Evolutionary conservation across 768 basidiomycete species (phyloP), one percentile per base, ranked within the genome.

Genomic region (Piloderma croceum): DNA sequence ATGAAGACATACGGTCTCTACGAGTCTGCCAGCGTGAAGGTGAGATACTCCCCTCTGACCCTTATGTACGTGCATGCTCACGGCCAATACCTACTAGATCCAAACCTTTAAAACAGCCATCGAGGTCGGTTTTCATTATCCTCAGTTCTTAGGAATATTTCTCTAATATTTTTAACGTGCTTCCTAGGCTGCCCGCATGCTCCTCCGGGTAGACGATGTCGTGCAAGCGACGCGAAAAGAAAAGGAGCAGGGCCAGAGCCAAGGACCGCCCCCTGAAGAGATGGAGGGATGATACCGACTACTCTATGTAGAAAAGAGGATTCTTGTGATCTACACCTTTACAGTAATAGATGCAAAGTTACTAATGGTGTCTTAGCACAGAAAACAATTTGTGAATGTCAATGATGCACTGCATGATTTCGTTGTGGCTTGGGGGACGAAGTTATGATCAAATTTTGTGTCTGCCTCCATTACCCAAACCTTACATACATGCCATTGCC

Each of bases 21-120:
- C 50, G 96, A 99, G 67, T 90, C 87, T 24, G 92, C 94, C 4
- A 91, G 90, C 49, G 94, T 99, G 57, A 98, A 98, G 74, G 81
- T 83, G 44, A 18, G 58, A 43, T 10, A 17, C 21, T 21, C 33
- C 42, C 18, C 22, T 36, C 19, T 13, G 24, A 31, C 7, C 38
- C 37, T 15, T 18, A 25, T 11, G 15, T 25, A 40, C 33, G 38
- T 1, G 3, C 18, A 7, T 22, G 23, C 34, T 34, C 12, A 11
- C 3, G 15, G 35, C 31, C 39, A n/a, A 15, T 39, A 18, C 24
- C 15, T 24, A 19, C 2, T 47, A 84, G 85, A 84, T 94, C 24
- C 94, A 98, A 72, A 97, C 83, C 7, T 68, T 94, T 57, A 97
- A 98, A 75, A 99, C 93, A 6, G 93, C 96, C 13, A 84, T 98